Conservation (phyloP, 2,329 filamentous ascomycete species). For the Colletotrichum horii region DNA sequence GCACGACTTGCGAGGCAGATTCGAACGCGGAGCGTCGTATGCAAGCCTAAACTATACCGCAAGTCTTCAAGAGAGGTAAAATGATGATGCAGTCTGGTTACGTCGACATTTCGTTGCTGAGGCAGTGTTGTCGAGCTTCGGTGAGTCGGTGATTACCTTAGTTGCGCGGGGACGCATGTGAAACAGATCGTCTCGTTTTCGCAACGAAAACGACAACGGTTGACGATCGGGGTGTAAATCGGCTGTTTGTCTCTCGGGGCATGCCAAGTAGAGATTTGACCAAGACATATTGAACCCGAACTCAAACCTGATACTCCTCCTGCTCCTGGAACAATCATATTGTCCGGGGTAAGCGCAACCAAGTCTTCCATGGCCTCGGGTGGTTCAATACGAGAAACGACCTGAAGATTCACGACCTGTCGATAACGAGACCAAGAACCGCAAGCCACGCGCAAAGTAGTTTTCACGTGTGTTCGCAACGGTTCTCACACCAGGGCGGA, state of each 20-base stretch:
- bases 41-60: not conserved
- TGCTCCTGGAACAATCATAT: not conserved
- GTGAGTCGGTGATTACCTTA: not conserved
- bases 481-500: not conserved
- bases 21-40: not conserved
- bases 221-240: not conserved
- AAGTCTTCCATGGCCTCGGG: not conserved
- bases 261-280: not conserved
- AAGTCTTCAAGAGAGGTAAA: not conserved
- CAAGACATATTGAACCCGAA: not conserved
- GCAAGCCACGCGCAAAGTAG: not conserved
- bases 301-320: not conserved
- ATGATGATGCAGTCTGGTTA: not conserved
- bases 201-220: not conserved
- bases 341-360: rapidly evolving
- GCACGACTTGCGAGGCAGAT: not conserved
- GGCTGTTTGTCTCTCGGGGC: not conserved
- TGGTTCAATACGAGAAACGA: not conserved
- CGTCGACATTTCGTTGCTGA: not conserved
- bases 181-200: not conserved
- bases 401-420: not conserved
- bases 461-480: not conserved
- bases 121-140: not conserved
- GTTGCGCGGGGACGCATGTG: not conserved
- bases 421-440: not conserved